phyloP scores from a whole-genome alignment of 306 rosid genomes.

The Dalbergia cochinchinensis region DNA sequence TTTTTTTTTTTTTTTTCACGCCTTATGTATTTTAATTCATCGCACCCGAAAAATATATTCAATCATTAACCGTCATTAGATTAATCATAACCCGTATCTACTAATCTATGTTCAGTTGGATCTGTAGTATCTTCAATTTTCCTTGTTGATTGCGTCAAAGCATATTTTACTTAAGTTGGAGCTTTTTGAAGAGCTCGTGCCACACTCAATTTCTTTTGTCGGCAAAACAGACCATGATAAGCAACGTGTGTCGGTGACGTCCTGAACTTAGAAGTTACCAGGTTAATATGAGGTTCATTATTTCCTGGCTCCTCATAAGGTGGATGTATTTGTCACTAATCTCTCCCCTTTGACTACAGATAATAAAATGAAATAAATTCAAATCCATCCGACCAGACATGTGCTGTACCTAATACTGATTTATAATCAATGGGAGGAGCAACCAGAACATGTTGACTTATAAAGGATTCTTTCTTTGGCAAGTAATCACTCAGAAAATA shows the following conservation, averaged over 20 bases:
- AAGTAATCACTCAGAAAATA: slow-evolving; percentile 41
- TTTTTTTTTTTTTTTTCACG: background rate
- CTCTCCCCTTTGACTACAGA: slow-evolving; percentile 41
- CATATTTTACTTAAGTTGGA: slow-evolving; percentile 21
- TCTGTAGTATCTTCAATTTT: slow-evolving; percentile 33
- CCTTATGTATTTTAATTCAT: background rate
- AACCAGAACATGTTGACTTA: slow-evolving; percentile 55
- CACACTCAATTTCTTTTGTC: slow-evolving; percentile 41
- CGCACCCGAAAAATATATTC: slow-evolving; percentile 13
- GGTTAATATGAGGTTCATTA: slow-evolving; percentile 21
- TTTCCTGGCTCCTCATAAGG: slow-evolving; percentile 26
- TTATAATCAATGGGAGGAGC: slow-evolving; percentile 37
- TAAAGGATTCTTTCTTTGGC: slow-evolving; percentile 22
- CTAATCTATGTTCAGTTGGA: slow-evolving; percentile 10
- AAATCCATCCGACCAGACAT: slow-evolving; percentile 49
- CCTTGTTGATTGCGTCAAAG: slow-evolving; percentile 36
- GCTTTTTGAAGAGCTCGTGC: slow-evolving; percentile 17
- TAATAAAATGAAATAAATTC: slow-evolving; percentile 21
- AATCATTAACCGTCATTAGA: background rate
- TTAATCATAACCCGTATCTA: slow-evolving; percentile 1
- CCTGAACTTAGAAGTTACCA: slow-evolving; percentile 11
- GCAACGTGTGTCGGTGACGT: slow-evolving; percentile 42
- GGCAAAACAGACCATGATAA: slow-evolving; percentile 21
- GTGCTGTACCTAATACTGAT: slow-evolving; percentile 57
- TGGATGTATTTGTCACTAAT: background rate